phyloP scores from a whole-genome alignment of 2,329 filamentous ascomycete species.

The Tolypocladium sp. region DNA sequence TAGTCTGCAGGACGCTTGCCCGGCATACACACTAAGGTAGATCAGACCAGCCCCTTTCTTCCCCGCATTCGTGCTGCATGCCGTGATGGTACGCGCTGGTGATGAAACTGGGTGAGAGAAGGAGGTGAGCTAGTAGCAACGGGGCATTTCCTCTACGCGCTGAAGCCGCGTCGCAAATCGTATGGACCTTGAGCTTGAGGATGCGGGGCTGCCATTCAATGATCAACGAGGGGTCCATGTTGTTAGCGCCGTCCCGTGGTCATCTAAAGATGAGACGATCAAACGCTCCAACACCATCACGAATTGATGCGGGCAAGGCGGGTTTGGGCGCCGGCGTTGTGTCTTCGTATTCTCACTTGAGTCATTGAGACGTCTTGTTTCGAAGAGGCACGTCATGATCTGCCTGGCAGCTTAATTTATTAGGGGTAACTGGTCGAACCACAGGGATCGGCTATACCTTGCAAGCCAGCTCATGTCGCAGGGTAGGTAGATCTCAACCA shows the following conservation, averaged over 20 bases:
- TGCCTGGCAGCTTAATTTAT: background rate
- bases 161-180: slow-evolving; percentile 1
- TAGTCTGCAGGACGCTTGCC: background rate
- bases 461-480: background rate
- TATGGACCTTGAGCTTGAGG: background rate
- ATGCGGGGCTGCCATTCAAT: background rate
- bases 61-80: background rate
- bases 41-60: background rate
- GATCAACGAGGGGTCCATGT: background rate
- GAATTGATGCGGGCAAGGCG: background rate
- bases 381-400: background rate
- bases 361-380: background rate
- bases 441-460: background rate
- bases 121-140: background rate
- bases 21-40: background rate
- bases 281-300: background rate
- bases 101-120: background rate
- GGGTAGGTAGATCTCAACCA: background rate
- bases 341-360: background rate
- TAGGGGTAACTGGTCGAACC: background rate
- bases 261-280: background rate
- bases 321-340: background rate
- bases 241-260: background rate
- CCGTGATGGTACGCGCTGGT: background rate
- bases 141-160: background rate